Conservation (phyloP, 1,284 basidiomycete species). For the Ceratobasidium sp. region DNA sequence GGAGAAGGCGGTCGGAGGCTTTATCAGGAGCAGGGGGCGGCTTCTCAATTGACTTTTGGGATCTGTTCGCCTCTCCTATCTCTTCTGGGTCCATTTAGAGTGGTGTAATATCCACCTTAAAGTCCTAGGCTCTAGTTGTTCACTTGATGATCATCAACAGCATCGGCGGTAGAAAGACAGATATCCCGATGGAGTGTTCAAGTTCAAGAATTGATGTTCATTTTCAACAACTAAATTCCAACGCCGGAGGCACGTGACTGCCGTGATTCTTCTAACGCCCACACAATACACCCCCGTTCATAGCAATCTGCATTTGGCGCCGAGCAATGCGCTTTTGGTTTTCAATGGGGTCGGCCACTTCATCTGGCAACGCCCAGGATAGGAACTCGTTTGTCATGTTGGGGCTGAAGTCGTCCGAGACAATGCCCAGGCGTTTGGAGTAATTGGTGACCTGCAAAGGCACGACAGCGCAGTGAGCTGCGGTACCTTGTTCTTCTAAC, state of each 20-base stretch:
- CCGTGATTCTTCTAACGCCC: not conserved
- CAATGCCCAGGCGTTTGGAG: conserved; percentile 58
- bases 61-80: conserved; percentile 9
- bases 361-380: conserved; percentile 48
- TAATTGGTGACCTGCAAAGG: conserved; percentile 56
- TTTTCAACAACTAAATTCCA: conserved; percentile 7
- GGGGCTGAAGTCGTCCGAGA: conserved; percentile 54
- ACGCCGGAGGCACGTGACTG: conserved; percentile 34
- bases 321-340: conserved; percentile 43
- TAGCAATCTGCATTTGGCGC: conserved; percentile 38
- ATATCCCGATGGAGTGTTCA: not conserved
- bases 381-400: conserved; percentile 58
- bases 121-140: not conserved
- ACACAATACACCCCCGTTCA: conserved; percentile 37
- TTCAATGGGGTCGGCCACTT: conserved; percentile 38
- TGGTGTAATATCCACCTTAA: conserved; percentile 14
- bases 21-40: not conserved
- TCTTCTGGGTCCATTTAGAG: not conserved
- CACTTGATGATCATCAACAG: not conserved
- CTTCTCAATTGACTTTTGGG: not conserved
- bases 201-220: conserved; percentile 12
- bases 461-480: not conserved
- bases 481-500: not conserved
- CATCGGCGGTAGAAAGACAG: not conserved
- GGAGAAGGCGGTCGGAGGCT: conserved; percentile 32